Evolutionary conservation across 2,329 filamentous ascomycete genomes (phyloP).

Genomic region (Capronia americana): DNA sequence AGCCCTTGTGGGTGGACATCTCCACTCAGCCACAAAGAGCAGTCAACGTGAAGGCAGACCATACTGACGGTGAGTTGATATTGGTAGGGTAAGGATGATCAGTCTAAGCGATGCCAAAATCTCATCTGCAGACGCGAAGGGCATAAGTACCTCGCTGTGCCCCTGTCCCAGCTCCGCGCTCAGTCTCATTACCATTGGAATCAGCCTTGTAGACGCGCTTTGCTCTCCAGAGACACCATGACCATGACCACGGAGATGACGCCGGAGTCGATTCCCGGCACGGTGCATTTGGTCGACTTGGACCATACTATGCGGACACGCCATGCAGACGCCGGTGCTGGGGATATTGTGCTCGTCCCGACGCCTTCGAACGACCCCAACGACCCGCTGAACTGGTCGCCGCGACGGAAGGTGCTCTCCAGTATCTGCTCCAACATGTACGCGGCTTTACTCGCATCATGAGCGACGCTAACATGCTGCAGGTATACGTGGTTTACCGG

Average conservation of each 20-base stretch:
- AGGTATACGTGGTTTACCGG: constrained; percentile 48
- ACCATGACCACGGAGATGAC: constrained; percentile 11
- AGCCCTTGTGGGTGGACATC: constrained; percentile 6
- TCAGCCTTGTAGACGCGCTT: background rate
- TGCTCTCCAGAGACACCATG: constrained; percentile 7
- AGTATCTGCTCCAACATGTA: constrained; percentile 47
- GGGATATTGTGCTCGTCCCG: constrained; percentile 46
- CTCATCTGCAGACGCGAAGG: background rate
- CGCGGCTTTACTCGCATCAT: constrained; percentile 27
- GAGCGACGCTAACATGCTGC: constrained; percentile 16
- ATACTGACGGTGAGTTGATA: background rate
- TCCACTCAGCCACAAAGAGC: background rate
- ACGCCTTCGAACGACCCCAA: constrained; percentile 49
- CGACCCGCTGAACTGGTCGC: constrained; percentile 50
- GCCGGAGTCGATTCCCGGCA: constrained; percentile 43
- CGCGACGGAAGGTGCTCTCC: constrained; percentile 45
- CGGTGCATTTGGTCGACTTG: constrained; percentile 47
- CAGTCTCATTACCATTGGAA: background rate
- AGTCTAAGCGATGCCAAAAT: background rate
- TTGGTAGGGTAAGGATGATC: background rate
- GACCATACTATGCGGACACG: constrained; percentile 40
- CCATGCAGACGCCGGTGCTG: constrained; percentile 30
- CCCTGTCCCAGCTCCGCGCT: background rate
- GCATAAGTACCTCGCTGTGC: background rate
- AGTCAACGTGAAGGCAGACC: background rate